phyloP scores from a whole-genome alignment of 2,329 filamentous ascomycete species.

The Fusarium sulawesiense region DNA sequence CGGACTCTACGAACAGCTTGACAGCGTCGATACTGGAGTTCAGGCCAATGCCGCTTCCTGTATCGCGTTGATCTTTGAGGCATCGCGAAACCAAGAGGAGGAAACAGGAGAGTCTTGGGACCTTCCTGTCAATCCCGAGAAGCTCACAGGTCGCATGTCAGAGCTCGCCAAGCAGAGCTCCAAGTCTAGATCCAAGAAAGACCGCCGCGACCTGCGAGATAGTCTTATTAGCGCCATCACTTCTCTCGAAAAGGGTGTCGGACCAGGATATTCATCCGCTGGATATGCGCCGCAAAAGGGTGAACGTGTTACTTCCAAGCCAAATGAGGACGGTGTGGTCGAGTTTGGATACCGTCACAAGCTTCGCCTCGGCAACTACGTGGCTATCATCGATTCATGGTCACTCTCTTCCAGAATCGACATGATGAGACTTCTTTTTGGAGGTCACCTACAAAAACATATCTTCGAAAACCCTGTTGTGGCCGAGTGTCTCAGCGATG shows the following conservation, averaged over 20 bases:
- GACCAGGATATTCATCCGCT: constrained; percentile 66
- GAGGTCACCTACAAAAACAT: constrained; percentile 57
- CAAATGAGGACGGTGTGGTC: constrained; percentile 56
- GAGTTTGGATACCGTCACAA: constrained; percentile 66
- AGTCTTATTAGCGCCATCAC: constrained; percentile 64
- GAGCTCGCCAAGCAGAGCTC: constrained; percentile 61
- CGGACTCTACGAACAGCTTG: constrained; percentile 85
- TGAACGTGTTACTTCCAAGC: constrained; percentile 56
- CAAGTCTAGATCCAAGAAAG: constrained; percentile 62
- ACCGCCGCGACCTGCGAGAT: constrained; percentile 60
- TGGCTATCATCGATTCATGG: constrained; percentile 63
- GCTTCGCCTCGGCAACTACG: constrained; percentile 59
- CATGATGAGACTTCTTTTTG: constrained; percentile 61
- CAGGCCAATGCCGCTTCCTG: constrained; percentile 83
- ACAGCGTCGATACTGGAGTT: constrained; percentile 76
- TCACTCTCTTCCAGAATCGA: constrained; percentile 61
- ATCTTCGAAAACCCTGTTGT: constrained; percentile 55
- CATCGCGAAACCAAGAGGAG: constrained; percentile 63
- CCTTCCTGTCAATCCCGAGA: constrained; percentile 63
- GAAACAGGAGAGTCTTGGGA: constrained; percentile 62
- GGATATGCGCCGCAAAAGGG: constrained; percentile 54
- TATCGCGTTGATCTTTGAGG: constrained; percentile 86
- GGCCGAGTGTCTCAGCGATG: constrained; percentile 53
- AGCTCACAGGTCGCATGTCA: constrained; percentile 59
- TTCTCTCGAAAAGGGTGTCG: constrained; percentile 65